phyloP scores from a whole-genome alignment of 352 stramenopile genomes.

The Globisporangium recalcitrans region DNA sequence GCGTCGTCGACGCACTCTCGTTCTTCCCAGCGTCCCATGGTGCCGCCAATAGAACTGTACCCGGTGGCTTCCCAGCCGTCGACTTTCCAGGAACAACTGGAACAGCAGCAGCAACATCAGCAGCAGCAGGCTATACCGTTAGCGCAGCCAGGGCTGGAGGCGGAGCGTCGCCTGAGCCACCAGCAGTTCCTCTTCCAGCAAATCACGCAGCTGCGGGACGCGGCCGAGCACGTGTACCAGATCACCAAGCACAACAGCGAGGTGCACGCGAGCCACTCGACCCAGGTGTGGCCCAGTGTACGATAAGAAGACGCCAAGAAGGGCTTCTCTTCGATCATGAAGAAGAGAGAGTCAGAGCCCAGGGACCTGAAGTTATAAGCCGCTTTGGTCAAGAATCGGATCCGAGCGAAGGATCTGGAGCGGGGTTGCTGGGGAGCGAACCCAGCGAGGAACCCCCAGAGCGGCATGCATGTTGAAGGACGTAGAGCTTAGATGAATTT shows the following conservation, averaged over 20 bases:
- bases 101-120: background rate
- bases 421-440: background rate
- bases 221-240: slow-evolving; percentile 42
- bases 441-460: background rate
- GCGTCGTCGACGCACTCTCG: background rate
- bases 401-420: background rate
- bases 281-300: slow-evolving; percentile 14
- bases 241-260: slow-evolving; percentile 29
- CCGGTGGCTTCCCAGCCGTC: background rate
- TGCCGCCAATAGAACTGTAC: background rate
- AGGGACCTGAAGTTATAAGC: slow-evolving; percentile 10
- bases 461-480: background rate
- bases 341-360: background rate
- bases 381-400: background rate
- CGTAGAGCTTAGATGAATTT: background rate
- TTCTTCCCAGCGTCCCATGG: background rate
- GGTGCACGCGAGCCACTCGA: slow-evolving; percentile 7
- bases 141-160: background rate
- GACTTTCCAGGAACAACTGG: slow-evolving; percentile 1
- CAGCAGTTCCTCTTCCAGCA: slow-evolving; percentile 21
- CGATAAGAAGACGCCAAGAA: background rate
- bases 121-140: background rate
- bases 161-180: background rate
- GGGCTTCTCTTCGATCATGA: background rate
- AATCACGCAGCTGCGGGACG: slow-evolving; percentile 38